These are phyloP conservation scores for Lanmaoa rubissima DNA, from an alignment of 768 basidiomycete species.

Conservation along the genomic window DNA sequence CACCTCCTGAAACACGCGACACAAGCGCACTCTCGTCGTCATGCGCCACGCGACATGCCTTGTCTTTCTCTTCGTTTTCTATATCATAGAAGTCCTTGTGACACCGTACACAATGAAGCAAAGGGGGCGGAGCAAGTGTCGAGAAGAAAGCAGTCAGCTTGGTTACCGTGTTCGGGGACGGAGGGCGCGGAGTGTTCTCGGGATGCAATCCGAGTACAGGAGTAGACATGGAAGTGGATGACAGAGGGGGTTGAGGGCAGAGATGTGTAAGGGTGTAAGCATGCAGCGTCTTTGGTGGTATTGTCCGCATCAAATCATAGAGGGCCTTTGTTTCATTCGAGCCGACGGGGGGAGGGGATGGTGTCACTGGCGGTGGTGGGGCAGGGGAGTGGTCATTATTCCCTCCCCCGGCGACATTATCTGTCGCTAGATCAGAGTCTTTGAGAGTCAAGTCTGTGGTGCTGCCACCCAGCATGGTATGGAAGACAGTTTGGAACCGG, in stretches of 20 bases:
- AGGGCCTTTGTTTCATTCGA: slow-evolving; percentile 45
- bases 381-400: slow-evolving; percentile 10
- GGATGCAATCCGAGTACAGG: slow-evolving; percentile 14
- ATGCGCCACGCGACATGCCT: slow-evolving; percentile 66
- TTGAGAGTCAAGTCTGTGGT: slow-evolving; percentile 22
- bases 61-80: slow-evolving; percentile 60
- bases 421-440: slow-evolving; percentile 11
- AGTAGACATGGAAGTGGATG: slow-evolving; percentile 7
- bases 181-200: slow-evolving; percentile 14
- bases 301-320: slow-evolving; percentile 49
- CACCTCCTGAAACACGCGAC: slow-evolving; percentile 48
- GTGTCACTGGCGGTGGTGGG: slow-evolving; percentile 30
- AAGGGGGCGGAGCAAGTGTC: slow-evolving; percentile 61
- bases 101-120: slow-evolving; percentile 73
- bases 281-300: slow-evolving; percentile 68
- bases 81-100: slow-evolving; percentile 68
- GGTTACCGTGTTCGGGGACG: slow-evolving; percentile 40
- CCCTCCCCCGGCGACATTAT: slow-evolving; percentile 6
- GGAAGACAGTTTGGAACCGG: slow-evolving; percentile 19
- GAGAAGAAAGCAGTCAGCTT: slow-evolving; percentile 59
- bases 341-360: slow-evolving; percentile 37
- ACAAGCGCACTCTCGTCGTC: slow-evolving; percentile 82
- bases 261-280: slow-evolving; percentile 57
- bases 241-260: slow-evolving; percentile 11
- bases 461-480: slow-evolving; percentile 16